Conservation (phyloP, 169 alveolate genomes). For the Eimeria tenella region DNA sequence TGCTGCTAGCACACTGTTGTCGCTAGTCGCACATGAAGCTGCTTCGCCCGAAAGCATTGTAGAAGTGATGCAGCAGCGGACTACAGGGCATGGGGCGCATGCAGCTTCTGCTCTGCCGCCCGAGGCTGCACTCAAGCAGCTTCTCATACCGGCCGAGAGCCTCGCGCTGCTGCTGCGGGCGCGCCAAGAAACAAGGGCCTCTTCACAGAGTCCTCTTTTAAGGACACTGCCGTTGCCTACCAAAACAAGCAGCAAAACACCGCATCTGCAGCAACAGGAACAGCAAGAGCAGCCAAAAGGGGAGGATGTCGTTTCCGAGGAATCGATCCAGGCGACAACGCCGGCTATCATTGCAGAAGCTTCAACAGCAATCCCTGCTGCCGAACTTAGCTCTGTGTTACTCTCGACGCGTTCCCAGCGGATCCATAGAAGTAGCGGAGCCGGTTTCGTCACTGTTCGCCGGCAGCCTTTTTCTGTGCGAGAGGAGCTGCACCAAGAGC, state of each 20-base stretch:
- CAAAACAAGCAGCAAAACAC: background rate
- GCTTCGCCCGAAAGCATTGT: background rate
- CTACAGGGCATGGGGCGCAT: background rate
- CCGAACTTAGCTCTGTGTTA: background rate
- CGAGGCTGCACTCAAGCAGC: constrained; percentile 38
- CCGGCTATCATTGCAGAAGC: background rate
- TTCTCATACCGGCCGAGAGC: background rate
- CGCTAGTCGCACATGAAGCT: constrained; percentile 40
- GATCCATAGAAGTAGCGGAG: constrained; percentile 67
- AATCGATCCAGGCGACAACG: constrained; percentile 4
- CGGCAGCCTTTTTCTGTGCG: constrained; percentile 53
- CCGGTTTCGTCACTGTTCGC: constrained; percentile 41
- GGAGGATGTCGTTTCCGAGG: constrained; percentile 38
- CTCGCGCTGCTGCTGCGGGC: constrained; percentile 23
- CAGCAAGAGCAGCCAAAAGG: constrained; percentile 4
- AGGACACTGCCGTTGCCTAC: background rate
- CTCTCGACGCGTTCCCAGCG: constrained; percentile 70
- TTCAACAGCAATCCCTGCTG: background rate
- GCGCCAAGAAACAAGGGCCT: background rate
- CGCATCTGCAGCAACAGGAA: background rate
- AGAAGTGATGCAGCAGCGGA: constrained; percentile 56
- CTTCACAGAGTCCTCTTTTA: background rate
- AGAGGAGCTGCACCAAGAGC: constrained; percentile 43
- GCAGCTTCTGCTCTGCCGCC: background rate
- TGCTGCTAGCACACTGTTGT: constrained; percentile 39